phyloP scores from a whole-genome alignment of 371 early-diverging fungal genomes.

The Mortierella sp. region DNA sequence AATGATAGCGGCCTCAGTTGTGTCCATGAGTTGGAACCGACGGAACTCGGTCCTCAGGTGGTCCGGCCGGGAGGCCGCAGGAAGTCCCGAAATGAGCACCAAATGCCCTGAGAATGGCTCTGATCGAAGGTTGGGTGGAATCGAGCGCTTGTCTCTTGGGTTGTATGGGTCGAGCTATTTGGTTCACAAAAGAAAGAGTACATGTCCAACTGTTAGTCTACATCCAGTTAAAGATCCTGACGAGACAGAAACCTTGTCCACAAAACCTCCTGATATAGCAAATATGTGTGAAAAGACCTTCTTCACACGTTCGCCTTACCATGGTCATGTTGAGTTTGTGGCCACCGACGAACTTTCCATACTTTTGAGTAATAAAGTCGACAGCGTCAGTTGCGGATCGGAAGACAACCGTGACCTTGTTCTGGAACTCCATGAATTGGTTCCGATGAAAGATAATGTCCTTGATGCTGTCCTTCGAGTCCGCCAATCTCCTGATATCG shows the following conservation, averaged over 20 bases:
- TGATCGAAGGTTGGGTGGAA: constrained; percentile 37
- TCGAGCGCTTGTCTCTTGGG: constrained; percentile 29
- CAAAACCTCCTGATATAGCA: not conserved
- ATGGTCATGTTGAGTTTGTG: constrained; percentile 46
- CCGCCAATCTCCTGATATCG: constrained; percentile 48
- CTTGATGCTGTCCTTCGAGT: constrained; percentile 32
- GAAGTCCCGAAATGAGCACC: constrained; percentile 52
- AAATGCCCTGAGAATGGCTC: constrained; percentile 47
- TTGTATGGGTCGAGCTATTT: constrained; percentile 51
- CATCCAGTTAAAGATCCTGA: not conserved
- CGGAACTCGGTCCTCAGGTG: constrained; percentile 51
- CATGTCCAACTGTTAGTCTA: not conserved
- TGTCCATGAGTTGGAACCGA: constrained; percentile 52
- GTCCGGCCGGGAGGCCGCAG: constrained; percentile 42
- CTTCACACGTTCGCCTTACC: constrained; percentile 25
- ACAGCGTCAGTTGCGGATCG: constrained; percentile 50
- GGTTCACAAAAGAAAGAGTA: not conserved
- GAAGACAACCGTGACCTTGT: constrained; percentile 47
- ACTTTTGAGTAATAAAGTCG: constrained; percentile 46
- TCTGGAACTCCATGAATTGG: constrained; percentile 43
- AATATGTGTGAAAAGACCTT: not conserved
- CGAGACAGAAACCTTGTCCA: not conserved
- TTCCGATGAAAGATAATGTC: constrained; percentile 52
- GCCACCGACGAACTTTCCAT: constrained; percentile 44
- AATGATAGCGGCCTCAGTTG: constrained; percentile 52